These are phyloP conservation scores for Sphaerostilbella broomeana DNA, from an alignment of 2,329 filamentous ascomycete species.

Conservation along the genomic window DNA sequence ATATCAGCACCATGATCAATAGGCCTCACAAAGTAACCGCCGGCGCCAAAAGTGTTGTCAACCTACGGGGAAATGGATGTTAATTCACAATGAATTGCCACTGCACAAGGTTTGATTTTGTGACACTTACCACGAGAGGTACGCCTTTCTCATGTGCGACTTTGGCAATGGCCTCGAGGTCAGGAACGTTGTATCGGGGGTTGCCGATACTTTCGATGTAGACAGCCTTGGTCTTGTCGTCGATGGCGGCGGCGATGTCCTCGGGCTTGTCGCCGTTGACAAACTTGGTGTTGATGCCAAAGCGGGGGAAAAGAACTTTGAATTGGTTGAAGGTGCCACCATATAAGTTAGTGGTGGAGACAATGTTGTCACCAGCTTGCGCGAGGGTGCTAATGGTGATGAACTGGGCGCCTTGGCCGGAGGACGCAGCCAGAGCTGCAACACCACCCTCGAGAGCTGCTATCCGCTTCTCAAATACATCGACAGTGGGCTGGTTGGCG, in stretches of 20 bases:
- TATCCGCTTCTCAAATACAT: conserved; percentile 93
- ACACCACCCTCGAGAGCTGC: conserved; percentile 92
- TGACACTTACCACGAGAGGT: conserved; percentile 50
- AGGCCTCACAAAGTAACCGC: conserved; percentile 79
- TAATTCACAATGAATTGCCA: background rate
- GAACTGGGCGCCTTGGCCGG: conserved; percentile 88
- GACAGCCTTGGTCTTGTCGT: conserved; percentile 87
- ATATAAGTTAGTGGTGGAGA: conserved; percentile 85
- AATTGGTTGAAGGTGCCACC: conserved; percentile 97
- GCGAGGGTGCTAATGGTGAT: conserved; percentile 82
- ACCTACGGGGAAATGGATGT: conserved; percentile 41
- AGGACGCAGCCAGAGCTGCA: conserved; percentile 76
- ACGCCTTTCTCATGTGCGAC: conserved; percentile 65
- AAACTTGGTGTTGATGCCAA: conserved; percentile 86
- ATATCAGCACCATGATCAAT: conserved; percentile 91
- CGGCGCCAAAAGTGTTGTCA: conserved; percentile 93
- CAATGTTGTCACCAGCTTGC: conserved; percentile 83
- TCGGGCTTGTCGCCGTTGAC: conserved; percentile 72
- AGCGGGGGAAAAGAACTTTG: conserved; percentile 81
- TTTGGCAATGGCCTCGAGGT: conserved; percentile 80
- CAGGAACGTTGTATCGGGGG: conserved; percentile 86
- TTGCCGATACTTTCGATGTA: conserved; percentile 93
- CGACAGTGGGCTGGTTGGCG: conserved; percentile 68
- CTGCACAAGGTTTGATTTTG: background rate
- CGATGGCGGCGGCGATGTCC: conserved; percentile 75